Conservation (phyloP, 768 basidiomycete species). For the Mycena belliarum region DNA sequence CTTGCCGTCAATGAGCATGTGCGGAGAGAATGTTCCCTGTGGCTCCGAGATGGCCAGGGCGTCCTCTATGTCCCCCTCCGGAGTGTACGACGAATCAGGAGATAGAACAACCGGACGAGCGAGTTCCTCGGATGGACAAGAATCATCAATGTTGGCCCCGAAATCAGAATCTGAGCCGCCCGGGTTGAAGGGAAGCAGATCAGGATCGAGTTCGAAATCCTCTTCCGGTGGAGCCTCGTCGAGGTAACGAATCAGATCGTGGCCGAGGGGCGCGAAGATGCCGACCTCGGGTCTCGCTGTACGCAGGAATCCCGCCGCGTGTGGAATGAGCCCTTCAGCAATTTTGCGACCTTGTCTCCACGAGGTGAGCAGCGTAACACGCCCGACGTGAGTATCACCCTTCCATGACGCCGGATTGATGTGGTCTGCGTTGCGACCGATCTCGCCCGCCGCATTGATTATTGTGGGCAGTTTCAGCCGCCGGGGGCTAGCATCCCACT, state of each 20-base stretch:
- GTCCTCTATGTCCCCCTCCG: not conserved
- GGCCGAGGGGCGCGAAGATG: not conserved
- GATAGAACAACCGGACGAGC: too few relatives aligned
- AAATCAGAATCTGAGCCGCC: too few relatives aligned
- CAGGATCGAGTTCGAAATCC: not conserved
- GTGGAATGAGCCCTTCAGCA: too few relatives aligned
- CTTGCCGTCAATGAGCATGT: not conserved
- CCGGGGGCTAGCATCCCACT: conserved; percentile 40
- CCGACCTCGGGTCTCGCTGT: too few relatives aligned
- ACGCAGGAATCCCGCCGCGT: too few relatives aligned
- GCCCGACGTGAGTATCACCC: conserved; percentile 29
- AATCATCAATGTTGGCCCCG: too few relatives aligned
- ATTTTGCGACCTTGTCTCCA: too few relatives aligned
- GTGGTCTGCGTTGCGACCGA: conserved; percentile 32
- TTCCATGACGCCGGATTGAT: conserved; percentile 37
- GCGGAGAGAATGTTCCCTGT: not conserved
- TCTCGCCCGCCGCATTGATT: conserved; percentile 25
- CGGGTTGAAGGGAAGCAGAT: not conserved
- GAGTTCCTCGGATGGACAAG: too few relatives aligned
- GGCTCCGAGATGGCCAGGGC: not conserved
- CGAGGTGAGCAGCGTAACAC: not conserved
- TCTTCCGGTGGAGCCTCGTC: not conserved
- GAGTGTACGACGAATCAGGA: not conserved
- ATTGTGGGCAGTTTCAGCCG: conserved; percentile 32
- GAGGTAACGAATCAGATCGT: not conserved